Percentiles rank a stretch among this genome's conserved stretches.
phyloP scores from a whole-genome alignment of 2,329 filamentous ascomycete species.

The Emergomyces orientalis region DNA sequence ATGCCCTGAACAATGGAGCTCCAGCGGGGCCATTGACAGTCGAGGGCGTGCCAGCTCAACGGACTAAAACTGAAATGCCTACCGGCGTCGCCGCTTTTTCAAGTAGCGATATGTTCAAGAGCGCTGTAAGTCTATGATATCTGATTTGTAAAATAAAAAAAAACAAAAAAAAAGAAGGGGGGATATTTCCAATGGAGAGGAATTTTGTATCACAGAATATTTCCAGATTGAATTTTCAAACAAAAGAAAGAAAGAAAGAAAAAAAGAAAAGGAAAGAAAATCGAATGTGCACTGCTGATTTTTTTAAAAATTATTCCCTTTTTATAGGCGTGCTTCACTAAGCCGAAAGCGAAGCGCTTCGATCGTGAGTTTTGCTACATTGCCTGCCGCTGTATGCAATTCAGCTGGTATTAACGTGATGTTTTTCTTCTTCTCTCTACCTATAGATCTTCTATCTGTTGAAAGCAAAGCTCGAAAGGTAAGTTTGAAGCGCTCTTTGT shows the following conservation, averaged over 20 bases:
- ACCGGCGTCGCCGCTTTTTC: slow-evolving; percentile 68
- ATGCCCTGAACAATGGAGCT: background rate
- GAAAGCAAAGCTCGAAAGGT: slow-evolving; percentile 50
- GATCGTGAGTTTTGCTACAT: slow-evolving; percentile 54
- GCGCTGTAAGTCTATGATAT: slow-evolving; percentile 43
- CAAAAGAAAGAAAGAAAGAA: background rate
- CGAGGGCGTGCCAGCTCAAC: slow-evolving; percentile 56
- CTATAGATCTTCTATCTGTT: slow-evolving; percentile 46
- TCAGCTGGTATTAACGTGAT: slow-evolving; percentile 2
- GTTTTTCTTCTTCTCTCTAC: background rate
- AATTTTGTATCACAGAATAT: background rate
- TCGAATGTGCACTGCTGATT: background rate
- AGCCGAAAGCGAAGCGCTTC: slow-evolving; percentile 73
- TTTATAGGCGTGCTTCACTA: slow-evolving; percentile 40
- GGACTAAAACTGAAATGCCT: slow-evolving; percentile 63
- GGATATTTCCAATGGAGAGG: background rate
- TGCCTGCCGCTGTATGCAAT: background rate
- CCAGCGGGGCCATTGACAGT: slow-evolving; percentile 44
- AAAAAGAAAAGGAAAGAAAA: background rate
- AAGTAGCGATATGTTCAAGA: slow-evolving; percentile 77
- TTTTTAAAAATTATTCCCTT: background rate
- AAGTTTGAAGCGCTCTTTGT: slow-evolving; percentile 12
- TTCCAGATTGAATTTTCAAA: too few relatives aligned
- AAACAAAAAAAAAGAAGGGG: too few relatives aligned
- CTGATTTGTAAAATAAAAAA: background rate